Conservation (phyloP, 306 rosid genomes). For the Crotalaria pallida region DNA sequence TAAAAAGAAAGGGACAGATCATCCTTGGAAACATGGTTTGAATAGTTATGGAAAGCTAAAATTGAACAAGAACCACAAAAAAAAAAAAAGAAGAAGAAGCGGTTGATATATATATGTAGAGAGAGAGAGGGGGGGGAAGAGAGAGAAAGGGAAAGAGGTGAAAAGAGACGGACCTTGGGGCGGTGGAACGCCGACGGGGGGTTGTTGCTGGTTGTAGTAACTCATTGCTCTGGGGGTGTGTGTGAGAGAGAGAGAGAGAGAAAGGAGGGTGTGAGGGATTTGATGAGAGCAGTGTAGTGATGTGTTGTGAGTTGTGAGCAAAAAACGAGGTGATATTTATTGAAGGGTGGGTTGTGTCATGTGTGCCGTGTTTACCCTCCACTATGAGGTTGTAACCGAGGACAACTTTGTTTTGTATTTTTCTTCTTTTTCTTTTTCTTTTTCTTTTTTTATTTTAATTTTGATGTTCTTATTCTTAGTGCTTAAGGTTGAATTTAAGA, state of each 20-base stretch:
- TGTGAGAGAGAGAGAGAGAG: no score
- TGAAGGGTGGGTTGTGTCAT: not conserved
- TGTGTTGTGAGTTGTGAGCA: no score
- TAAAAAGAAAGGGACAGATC: not conserved
- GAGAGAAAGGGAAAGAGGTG: not conserved
- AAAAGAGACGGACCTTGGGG: slow-evolving; percentile 49
- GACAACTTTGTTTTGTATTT: not conserved
- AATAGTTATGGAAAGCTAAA: not conserved
- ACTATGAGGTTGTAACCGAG: slow-evolving; percentile 20
- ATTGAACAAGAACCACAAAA: no score
- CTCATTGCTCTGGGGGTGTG: slow-evolving; percentile 41
- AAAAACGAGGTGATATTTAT: not conserved
- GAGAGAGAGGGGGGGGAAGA: not conserved
- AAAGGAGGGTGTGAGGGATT: not conserved
- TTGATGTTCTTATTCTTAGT: not conserved
- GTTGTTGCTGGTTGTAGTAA: slow-evolving; percentile 78
- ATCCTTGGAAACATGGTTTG: not conserved
- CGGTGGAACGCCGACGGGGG: slow-evolving; percentile 96
- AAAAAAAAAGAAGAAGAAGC: no score
- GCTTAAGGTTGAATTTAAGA: no score
- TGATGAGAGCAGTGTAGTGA: no score
- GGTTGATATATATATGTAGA: not conserved
- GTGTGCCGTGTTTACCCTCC: not conserved
- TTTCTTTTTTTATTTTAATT: not conserved
- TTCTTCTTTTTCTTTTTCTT: not conserved